Percentiles rank a stretch among this genome's conserved stretches.
Conservation (phyloP, 2,329 filamentous ascomycete genomes). For the Dactylellina parvicollis region DNA sequence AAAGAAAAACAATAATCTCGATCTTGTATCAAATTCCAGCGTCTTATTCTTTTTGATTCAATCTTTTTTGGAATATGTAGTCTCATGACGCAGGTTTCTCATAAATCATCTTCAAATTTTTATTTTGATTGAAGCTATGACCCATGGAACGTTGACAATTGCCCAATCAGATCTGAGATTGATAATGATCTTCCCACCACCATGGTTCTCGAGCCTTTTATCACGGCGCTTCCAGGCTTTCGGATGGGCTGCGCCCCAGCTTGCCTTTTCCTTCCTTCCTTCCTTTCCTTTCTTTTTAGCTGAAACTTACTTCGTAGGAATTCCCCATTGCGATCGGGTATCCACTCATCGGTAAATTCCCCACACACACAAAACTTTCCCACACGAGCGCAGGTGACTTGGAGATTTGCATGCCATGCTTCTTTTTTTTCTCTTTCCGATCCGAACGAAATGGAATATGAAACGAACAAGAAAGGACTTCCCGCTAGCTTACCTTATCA, state of each 20-base stretch:
- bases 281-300: conserved; percentile 41
- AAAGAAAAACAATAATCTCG: not conserved
- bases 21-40: not conserved
- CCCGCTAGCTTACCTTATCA: conserved; percentile 22
- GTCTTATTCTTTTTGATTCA: not conserved
- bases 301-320: conserved; percentile 25
- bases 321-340: conserved; percentile 8
- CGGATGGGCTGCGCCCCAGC: conserved; percentile 28
- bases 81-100: conserved; percentile 36
- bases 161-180: conserved; percentile 37
- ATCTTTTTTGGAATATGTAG: not conserved
- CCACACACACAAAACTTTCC: conserved; percentile 4
- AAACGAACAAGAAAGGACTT: conserved; percentile 13
- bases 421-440: not conserved
- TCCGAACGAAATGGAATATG: conserved; percentile 4
- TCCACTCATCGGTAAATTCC: conserved; percentile 14
- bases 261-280: conserved; percentile 31
- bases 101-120: conserved; percentile 12
- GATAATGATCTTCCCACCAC: conserved; percentile 53
- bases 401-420: not conserved
- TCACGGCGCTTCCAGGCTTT: conserved; percentile 50
- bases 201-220: conserved; percentile 40
- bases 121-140: conserved; percentile 28
- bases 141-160: conserved; percentile 32
- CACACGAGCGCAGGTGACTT: conserved; percentile 46